phyloP scores from a whole-genome alignment of 2,329 filamentous ascomycete species.

The Sordariomycetes sp. region DNA sequence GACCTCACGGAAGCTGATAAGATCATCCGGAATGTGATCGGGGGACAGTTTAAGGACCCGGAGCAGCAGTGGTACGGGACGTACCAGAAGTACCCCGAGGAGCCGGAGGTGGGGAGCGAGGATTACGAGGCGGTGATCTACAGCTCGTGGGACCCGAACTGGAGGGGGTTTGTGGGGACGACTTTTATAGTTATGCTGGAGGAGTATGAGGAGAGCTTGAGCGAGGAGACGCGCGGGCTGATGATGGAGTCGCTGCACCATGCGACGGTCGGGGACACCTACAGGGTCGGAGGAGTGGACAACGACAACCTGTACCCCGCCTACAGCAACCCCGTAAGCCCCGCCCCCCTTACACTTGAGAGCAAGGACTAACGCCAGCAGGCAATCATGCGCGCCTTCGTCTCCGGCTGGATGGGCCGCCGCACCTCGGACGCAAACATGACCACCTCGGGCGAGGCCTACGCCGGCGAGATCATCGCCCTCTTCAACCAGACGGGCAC shows the following conservation, averaged over 20 bases:
- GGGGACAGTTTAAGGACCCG: slow-evolving; percentile 37
- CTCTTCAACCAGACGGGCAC: slow-evolving; percentile 45
- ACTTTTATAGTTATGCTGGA: slow-evolving; percentile 47
- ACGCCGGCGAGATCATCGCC: slow-evolving; percentile 43
- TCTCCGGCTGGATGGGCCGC: slow-evolving; percentile 47
- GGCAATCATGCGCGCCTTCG: slow-evolving; percentile 52
- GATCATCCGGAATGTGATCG: slow-evolving; percentile 43
- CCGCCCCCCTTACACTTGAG: background rate
- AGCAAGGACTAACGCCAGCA: slow-evolving; percentile 8
- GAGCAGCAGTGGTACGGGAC: slow-evolving; percentile 43
- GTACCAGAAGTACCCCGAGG: slow-evolving; percentile 44
- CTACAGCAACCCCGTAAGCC: slow-evolving; percentile 42
- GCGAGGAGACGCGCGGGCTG: slow-evolving; percentile 20
- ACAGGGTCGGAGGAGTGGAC: slow-evolving; percentile 49
- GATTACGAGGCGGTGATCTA: slow-evolving; percentile 42
- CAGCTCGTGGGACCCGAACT: slow-evolving; percentile 52
- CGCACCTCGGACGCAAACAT: slow-evolving; percentile 45
- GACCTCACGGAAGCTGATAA: slow-evolving; percentile 39
- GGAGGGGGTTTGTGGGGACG: slow-evolving; percentile 52
- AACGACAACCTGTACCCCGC: slow-evolving; percentile 51
- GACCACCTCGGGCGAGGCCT: slow-evolving; percentile 43
- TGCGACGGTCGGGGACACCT: slow-evolving; percentile 46
- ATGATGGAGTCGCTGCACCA: slow-evolving; percentile 45
- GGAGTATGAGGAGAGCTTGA: slow-evolving; percentile 40
- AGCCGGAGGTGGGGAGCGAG: slow-evolving; percentile 42